Evolutionary conservation across 768 basidiomycete genomes (phyloP).

Genomic region (Boletus insuetus): DNA sequence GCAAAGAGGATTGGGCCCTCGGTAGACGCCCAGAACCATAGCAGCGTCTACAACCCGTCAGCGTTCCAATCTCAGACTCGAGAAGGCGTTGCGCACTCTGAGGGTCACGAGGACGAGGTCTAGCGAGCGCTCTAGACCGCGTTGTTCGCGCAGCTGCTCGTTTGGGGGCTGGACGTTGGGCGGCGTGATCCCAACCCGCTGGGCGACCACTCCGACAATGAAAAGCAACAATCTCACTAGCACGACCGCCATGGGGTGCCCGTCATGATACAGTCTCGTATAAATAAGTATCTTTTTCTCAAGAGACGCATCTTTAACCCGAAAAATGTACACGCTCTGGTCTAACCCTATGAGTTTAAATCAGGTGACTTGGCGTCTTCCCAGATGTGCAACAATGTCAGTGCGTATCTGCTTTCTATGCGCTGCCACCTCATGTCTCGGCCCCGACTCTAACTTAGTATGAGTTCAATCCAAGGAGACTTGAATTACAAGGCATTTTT

Average conservation of each 20-base stretch:
- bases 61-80: background rate
- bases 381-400: too few relatives aligned
- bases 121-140: background rate
- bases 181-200: constrained; percentile 3
- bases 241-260: background rate
- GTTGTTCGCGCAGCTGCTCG: constrained; percentile 12
- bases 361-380: too few relatives aligned
- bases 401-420: too few relatives aligned
- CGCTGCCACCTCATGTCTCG: too few relatives aligned
- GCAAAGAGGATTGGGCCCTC: constrained; percentile 1
- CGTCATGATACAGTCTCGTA: too few relatives aligned
- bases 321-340: too few relatives aligned
- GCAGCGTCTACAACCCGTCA: background rate
- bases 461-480: too few relatives aligned
- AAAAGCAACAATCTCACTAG: constrained; percentile 6
- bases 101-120: background rate
- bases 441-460: too few relatives aligned
- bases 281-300: too few relatives aligned
- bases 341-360: too few relatives aligned
- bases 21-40: constrained; percentile 5
- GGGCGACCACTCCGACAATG: background rate
- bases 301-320: too few relatives aligned
- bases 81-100: background rate
- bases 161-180: constrained; percentile 16
- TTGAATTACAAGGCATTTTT: too few relatives aligned